Base-by-base conservation (phyloP, 2,329 filamentous ascomycete species). In the Diaporthe sp. region DNA sequence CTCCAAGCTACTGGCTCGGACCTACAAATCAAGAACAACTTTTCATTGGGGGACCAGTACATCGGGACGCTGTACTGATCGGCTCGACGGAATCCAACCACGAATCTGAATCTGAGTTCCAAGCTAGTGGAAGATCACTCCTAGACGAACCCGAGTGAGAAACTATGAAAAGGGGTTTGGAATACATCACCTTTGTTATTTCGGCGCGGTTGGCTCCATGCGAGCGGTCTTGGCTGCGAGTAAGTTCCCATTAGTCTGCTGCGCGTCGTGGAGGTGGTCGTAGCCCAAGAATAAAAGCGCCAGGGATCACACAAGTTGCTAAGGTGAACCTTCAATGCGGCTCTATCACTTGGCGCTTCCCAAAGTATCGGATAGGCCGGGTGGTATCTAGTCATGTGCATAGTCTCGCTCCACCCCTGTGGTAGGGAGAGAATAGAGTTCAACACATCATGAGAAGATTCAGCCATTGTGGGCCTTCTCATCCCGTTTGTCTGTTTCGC, bases 311-410 rank as follows among this genome's bases (percentile, higher is more conserved):
- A 12, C 15, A 8, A 13, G 31, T 68, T 68, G 44, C 46, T 28
- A 68, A 68, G 65, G 46, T 39, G 46, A 68, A 53, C 46, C 46
- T 53, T 68, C 65, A 53, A 68, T 68, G 65, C 65, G 65, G 65
- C 65, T 68, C 65, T 53, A 53, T 53, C 46, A 39, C 65, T 68
- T 53, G 65, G 65, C 65, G 22, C 46, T 25, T 39, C 65, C 31
- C 46, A 39, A 68, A 39, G 31, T 51, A 31, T 39, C 46, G 65
- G 65, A 53, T 53, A 28, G 65, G 65, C 65, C 65, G 65, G 65
- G 31, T 53, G 31, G 34, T 17, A 10, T 28, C 44, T 68, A 68
- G 65, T 53, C 65, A 68, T 53, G 65, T 17, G 46, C 65, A 68
- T 53, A 68, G 46, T n/a, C 31, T 53, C 65, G 4, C 62, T 68